Evolutionary conservation across 2,329 filamentous ascomycete genomes (phyloP).

Genomic region (Rutstroemia sp.): DNA sequence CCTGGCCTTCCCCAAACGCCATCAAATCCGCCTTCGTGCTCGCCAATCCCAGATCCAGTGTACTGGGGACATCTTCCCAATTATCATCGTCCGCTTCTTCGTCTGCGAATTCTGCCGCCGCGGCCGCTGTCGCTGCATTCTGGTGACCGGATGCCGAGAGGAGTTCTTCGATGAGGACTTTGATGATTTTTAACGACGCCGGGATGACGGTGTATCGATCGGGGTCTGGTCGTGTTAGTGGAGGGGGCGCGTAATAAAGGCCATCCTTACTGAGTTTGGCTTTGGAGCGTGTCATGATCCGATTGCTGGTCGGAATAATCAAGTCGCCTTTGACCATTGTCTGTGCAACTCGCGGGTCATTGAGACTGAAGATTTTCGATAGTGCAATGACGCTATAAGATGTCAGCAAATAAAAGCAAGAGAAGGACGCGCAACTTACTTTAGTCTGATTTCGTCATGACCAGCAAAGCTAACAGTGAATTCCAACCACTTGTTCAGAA

Average conservation of each 20-base stretch:
- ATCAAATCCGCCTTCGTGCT: conserved; percentile 70
- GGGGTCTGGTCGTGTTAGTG: conserved; percentile 49
- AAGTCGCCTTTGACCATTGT: conserved; percentile 88
- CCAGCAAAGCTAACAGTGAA: conserved; percentile 97
- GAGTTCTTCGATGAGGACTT: conserved; percentile 89
- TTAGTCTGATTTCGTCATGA: conserved; percentile 94
- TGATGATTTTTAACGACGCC: conserved; percentile 89
- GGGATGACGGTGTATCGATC: conserved; percentile 84
- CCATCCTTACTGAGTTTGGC: conserved; percentile 63
- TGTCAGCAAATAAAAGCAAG: conserved; percentile 26
- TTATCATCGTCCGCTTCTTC: conserved; percentile 71
- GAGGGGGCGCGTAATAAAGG: conserved; percentile 1
- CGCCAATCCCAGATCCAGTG: conserved; percentile 67
- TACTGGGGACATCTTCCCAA: conserved; percentile 81
- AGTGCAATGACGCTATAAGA: conserved; percentile 72
- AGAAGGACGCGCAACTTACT: conserved; percentile 49
- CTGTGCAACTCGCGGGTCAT: conserved; percentile 70
- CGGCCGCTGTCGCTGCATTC: conserved; percentile 51
- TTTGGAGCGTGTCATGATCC: conserved; percentile 91
- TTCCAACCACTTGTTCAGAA: conserved; percentile 92
- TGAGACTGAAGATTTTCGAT: conserved; percentile 81
- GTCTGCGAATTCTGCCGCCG: conserved; percentile 48
- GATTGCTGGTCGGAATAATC: conserved; percentile 67
- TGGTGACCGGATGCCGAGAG: conserved; percentile 67
- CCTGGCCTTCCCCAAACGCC: conserved; percentile 58